Base-by-base conservation (phyloP, 495 filamentous ascomycete species). In the Trichoderma reesei region DNA sequence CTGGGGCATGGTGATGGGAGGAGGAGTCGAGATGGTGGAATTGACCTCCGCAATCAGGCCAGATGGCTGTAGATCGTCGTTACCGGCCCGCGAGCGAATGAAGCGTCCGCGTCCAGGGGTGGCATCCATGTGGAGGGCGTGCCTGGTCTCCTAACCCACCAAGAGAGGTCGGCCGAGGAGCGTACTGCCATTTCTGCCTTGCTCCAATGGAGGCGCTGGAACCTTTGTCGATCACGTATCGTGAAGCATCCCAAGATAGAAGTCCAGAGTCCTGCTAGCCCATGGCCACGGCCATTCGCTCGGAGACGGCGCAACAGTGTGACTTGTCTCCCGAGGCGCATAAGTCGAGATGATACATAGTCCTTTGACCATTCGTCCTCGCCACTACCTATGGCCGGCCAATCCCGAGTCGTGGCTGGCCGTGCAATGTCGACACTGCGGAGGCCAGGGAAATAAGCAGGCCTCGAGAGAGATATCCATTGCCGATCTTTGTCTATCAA, bases 161-260 rank as follows among this genome's bases (percentile, higher is more conserved):
- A 26, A 56, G 51, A 18, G 51, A 31, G 8, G 31, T 14, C 51
- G 34, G 31, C 51, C 51, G 51, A 56, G 26, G 51, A 33, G 31
- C 14, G 51, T 13, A 56, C 14, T 10, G 11, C 51, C 51, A n/a
- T 14, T 56, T 56, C 51, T 56, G 51, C 51, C 51, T 33, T 2
- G 11, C 31, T 56, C 14, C 26, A 11, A 14, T 34, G 26, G 9
- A n/a, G 51, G 14, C 48, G 14, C 51, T 11, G 51, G 51, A 56
- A 56, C 51, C 51, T 56, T 56, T 56, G 51, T 56, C 51, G 51
- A 56, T 56, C 51, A 56, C 51, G 51, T 56, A 56, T 31, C 51
- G 10, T 56, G 9, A 20, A 11, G 2, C 7, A n/a, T 56, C 51
- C 51, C 26, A 56, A 56, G 51, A 56, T 56, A 56, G 51, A 56